Evolutionary conservation across 116 monocot species (phyloP), one percentile per base, ranked within the genome.

Genomic region (Phalaenopsis hybrid): DNA sequence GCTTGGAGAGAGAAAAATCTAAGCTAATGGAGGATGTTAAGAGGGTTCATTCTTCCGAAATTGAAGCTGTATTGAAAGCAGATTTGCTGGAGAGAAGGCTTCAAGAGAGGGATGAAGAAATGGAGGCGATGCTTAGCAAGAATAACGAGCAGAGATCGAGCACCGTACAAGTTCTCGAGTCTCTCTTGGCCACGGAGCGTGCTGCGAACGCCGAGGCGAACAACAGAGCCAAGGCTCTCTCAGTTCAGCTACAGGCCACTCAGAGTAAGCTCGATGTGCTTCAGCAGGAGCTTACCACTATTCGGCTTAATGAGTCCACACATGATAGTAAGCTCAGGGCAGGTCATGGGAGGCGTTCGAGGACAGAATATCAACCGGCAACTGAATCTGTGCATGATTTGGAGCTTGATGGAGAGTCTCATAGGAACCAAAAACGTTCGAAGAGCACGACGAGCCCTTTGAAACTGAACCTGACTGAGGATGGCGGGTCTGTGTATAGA

Each of bases 71-170:
- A 13, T 80, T 87, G 59, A 94, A 89, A 77, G 91, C 88, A 67
- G 49, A 87, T 18, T 45, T 51, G 77, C 87, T 96, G 13, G 96
- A 96, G 81, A 82, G 79, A 75, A 86, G 83, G 57, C 88, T 96
- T n/a, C 91, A 88, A 2, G 92, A 94, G 65, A 87, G 92, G 75
- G 92, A 92, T 79, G 85, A 75, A 81, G 96, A 94, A 84, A 92
- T 96, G 15, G 94, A 92, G 81, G 85, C 89, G 45, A 74, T 92
- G 75, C 45, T 94, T 86, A 94, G 79, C 49, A 79, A 79, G 76
- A 96, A 85, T 84, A 96, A 94, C 55, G 94, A 91, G 82, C 96
- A 96, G 75, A 91, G 96, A 31, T 91, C 96, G 2, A 88, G 72
- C 83, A 96, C 94, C 0, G 92, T 94, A 18, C 92, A 94, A 77